Percentiles rank a stretch among this genome's conserved stretches.
These are phyloP conservation scores for Pythium monospermum DNA, from an alignment of 352 stramenopile genomes.

Conservation along the genomic window DNA sequence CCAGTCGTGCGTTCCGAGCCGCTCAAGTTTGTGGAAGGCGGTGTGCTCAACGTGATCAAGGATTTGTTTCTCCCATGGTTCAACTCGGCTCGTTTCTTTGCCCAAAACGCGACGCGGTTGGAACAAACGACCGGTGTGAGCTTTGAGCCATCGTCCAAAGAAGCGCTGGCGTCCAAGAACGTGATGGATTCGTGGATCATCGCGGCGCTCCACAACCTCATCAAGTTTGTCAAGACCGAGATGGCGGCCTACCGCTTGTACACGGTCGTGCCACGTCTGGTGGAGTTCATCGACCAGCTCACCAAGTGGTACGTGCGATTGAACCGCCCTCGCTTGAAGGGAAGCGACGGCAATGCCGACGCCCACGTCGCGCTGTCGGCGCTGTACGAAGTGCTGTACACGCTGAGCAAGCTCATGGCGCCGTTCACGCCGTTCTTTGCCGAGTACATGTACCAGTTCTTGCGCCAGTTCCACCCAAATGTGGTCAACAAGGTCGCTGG, in stretches of 20 bases:
- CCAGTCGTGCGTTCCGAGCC: slow-evolving; percentile 98
- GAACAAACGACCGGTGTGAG: slow-evolving; percentile 75
- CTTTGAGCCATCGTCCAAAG: slow-evolving; percentile 90
- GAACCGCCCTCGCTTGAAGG: slow-evolving; percentile 98
- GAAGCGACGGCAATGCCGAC: slow-evolving; percentile 85
- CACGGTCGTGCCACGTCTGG: slow-evolving; percentile 97
- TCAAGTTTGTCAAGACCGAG: slow-evolving; percentile 97
- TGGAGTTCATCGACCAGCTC: slow-evolving; percentile 97
- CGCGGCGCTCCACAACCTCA: slow-evolving; percentile 95
- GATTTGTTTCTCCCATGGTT: slow-evolving; percentile 99
- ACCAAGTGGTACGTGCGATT: slow-evolving; percentile 99
- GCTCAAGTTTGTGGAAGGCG: slow-evolving; percentile 95
- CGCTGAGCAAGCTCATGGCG: slow-evolving; percentile 94
- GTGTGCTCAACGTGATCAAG: slow-evolving; percentile 96
- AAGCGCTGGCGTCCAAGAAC: slow-evolving; percentile 91
- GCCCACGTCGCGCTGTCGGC: slow-evolving; percentile 85
- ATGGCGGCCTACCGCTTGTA: slow-evolving; percentile 99
- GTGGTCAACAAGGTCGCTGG: slow-evolving; percentile 49
- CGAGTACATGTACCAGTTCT: slow-evolving; percentile 99
- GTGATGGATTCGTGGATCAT: slow-evolving; percentile 99
- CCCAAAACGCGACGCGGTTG: slow-evolving; percentile 94
- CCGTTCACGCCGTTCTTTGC: slow-evolving; percentile 99
- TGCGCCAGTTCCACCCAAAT: slow-evolving; percentile 94
- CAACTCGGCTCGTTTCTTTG: slow-evolving; percentile 99
- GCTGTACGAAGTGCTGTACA: slow-evolving; percentile 98